Base-by-base conservation (phyloP, 495 filamentous ascomycete species). In the Hyaloscypha bicolor region DNA sequence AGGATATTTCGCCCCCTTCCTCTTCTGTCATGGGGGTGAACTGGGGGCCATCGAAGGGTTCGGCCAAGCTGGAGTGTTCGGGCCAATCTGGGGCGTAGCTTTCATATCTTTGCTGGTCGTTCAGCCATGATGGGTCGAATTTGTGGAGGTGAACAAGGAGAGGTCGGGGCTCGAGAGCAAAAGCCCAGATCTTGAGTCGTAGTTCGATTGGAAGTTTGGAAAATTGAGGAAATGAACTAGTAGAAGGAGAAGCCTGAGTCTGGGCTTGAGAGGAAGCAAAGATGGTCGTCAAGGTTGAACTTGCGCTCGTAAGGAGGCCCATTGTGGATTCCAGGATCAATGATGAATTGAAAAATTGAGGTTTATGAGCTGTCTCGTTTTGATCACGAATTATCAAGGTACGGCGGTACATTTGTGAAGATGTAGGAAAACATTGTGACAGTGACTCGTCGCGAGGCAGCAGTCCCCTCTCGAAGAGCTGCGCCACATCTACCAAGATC, bases 141-240 rank as follows among this genome's bases (percentile, higher is more conserved):
- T 55, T 55, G 25, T 55, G 51, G 25, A 55, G 51, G 51, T 55
- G 51, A 55, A 55, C 8, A 55, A 1, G 51, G 8, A 55, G 51
- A 29, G 1, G 51, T 29, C 51, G 51, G 19, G 51, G 51, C 19
- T 55, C 19, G 3, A 55, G 51, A 55, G 51, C 51, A 55, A 29
- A 55, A 9, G 6, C 19, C 51, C 51, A 55, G 4, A 55, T 55
- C 51, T n/a, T 55, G 19, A 55, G 51, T 55, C 51, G 35, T 12
- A 37, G 35, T 12, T 37, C 35, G 3, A 37, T 37, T n/a, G 51
- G 51, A 55, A 55, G 51, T 5, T 29, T 55, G 19, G 51, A 55
- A 29, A 55, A 55, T 55, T 55, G 51, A 14, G 51, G 51, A 16
- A 55, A 55, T 55, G 51, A 55, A 16, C 8, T 21, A 16, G 51